Base-by-base conservation (phyloP, 1,139 yeast genomes). In the Zygosaccharomyces pseudobailii region DNA sequence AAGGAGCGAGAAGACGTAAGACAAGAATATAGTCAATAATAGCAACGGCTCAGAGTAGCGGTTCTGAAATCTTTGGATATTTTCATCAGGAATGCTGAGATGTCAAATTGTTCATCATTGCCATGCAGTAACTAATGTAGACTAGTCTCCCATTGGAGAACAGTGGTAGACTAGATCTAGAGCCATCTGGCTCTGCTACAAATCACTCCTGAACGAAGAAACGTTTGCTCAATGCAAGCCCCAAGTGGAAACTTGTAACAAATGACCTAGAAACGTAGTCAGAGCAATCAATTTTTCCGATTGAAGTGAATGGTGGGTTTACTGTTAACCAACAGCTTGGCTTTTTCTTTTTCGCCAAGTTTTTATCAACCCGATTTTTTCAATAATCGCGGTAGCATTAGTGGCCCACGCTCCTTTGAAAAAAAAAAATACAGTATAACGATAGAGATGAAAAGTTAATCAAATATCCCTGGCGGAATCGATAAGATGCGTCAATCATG, bases 1-100 rank as follows among this genome's bases (percentile, higher is more conserved):
- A 89, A 64, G 85, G 89, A 1, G 80, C 82, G 5, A 75, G 95
- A 56, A 71, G 90, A 56, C 71, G 88, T 36, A 71, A 72, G 43
- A 66, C 68, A 36, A 65, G 75, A 9, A 22, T 37, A 22, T 43
- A 32, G 24, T 20, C 28, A 37, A 43, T 28, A 43, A 25, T 13
- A 28, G 20, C 19, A 34, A 36, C 25, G 36, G 42, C 34, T 58
- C 63, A 59, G 63, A 56, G 62, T 59, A 59, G 62, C 62, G 62
- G 63, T 59, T 59, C 63, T 58, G 63, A 55, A 27, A 28, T 27
- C 21, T 28, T 38, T 38, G 21, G 33, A 22, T 13, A 25, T 17
- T 37, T 37, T 27, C 41, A 20, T 4, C 41, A 38, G 21, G 24
- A 38, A 13, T 38, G 21, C 23, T 28, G 32, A 32, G 33, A 31